Conservation (phyloP, 208 protist genomes). For the Sergeia podlipaevii region DNA sequence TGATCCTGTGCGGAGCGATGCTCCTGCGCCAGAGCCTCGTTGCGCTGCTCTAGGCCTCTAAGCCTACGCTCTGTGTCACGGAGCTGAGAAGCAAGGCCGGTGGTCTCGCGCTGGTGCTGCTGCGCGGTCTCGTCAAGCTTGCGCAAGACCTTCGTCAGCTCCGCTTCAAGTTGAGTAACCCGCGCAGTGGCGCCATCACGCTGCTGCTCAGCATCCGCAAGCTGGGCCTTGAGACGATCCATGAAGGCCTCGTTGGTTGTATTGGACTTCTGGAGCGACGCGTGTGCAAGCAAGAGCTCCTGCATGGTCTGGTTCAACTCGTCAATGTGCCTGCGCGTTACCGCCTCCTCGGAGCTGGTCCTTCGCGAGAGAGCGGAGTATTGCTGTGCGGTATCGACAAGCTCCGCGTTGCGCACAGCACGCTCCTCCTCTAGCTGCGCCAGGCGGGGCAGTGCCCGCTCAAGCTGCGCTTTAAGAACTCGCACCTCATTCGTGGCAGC, state of each 20-base stretch:
- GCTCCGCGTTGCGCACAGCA: constrained; percentile 38
- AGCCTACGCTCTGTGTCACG: constrained; percentile 29
- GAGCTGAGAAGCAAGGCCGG: constrained; percentile 22
- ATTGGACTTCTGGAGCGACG: constrained; percentile 31
- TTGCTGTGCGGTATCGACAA: constrained; percentile 59
- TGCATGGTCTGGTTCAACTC: constrained; percentile 33
- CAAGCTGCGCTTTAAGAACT: constrained; percentile 33
- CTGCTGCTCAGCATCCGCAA: constrained; percentile 27
- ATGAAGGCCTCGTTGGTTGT: constrained; percentile 25
- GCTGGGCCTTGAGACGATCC: constrained; percentile 33
- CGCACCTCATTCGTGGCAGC: constrained; percentile 26
- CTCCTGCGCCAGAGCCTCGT: constrained; percentile 27
- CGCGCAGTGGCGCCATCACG: constrained; percentile 17
- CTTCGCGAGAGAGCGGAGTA: constrained; percentile 39
- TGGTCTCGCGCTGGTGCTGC: constrained; percentile 20
- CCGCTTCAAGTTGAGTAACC: constrained; percentile 21
- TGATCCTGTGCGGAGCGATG: constrained; percentile 21
- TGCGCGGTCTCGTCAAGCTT: constrained; percentile 38
- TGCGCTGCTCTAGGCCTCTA: constrained; percentile 26
- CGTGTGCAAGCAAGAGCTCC: constrained; percentile 33
- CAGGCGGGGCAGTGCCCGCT: constrained; percentile 40
- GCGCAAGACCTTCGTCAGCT: constrained; percentile 15
- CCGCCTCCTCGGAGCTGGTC: constrained; percentile 30
- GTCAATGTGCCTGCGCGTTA: constrained; percentile 40
- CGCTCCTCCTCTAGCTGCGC: constrained; percentile 50